phyloP scores from a whole-genome alignment of 192 early-diverging fungal genomes.

The Umbelopsis vinacea region DNA sequence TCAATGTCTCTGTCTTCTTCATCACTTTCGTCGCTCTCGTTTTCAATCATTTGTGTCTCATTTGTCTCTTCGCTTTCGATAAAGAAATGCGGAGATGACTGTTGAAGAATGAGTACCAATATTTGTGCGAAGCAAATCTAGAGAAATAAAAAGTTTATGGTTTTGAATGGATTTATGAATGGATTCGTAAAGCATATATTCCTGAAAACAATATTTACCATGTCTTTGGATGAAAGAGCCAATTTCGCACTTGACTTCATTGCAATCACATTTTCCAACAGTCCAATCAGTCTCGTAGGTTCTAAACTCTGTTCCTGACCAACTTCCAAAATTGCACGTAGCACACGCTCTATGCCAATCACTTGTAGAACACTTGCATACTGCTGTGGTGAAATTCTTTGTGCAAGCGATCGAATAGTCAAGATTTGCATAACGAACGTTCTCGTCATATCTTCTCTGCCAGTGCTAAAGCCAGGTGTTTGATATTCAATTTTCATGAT shows the following conservation, averaged over 20 bases:
- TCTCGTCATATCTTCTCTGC: constrained; percentile 3
- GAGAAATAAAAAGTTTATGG: not conserved
- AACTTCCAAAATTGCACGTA: constrained; percentile 36
- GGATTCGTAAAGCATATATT: not conserved
- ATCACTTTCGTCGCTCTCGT: constrained; percentile 34
- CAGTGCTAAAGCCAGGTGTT: not conserved
- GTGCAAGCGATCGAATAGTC: constrained; percentile 51
- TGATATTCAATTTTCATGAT: constrained; percentile 2
- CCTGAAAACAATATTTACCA: constrained; percentile 16
- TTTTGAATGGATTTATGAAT: no score
- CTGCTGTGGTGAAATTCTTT: constrained; percentile 47
- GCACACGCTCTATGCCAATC: constrained; percentile 47
- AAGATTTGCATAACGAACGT: constrained; percentile 53
- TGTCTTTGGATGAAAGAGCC: constrained; percentile 25
- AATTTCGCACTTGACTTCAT: constrained; percentile 31
- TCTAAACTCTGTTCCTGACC: not conserved
- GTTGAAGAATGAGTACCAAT: constrained; percentile 25
- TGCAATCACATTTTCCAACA: constrained; percentile 51
- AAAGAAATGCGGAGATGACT: constrained; percentile 25
- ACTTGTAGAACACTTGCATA: constrained; percentile 40
- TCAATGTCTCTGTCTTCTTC: constrained; percentile 51
- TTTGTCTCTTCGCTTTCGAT: constrained; percentile 1
- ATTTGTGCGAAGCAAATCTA: constrained; percentile 43
- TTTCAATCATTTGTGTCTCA: constrained; percentile 32
- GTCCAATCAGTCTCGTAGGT: constrained; percentile 31